phyloP scores from a whole-genome alignment of 129 eudicot genomes.

The Tanacetum coccineum region DNA sequence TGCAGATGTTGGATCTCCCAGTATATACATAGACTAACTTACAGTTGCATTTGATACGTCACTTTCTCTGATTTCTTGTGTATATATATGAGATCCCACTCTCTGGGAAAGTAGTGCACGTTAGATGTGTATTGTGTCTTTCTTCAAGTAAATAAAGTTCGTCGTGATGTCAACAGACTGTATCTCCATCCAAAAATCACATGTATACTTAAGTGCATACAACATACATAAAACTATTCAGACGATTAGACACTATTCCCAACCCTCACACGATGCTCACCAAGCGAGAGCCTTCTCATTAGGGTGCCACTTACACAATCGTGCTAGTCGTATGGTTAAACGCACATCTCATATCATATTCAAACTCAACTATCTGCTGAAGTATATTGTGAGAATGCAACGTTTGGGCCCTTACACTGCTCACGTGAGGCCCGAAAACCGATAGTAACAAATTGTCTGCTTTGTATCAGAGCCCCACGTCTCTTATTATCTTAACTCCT shows the following conservation, averaged over 20 bases:
- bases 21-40: too few relatives aligned
- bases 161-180: too few relatives aligned
- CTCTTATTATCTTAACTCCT: conserved; percentile 78
- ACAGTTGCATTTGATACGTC: too few relatives aligned
- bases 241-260: conserved; percentile 83
- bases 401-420: conserved; percentile 98
- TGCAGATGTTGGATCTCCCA: conserved; percentile 91
- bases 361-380: conserved; percentile 81
- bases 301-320: conserved; percentile 97
- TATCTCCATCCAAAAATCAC: too few relatives aligned
- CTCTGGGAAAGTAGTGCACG: too few relatives aligned
- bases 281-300: conserved; percentile 96
- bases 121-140: too few relatives aligned
- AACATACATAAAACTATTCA: too few relatives aligned
- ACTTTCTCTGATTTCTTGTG: too few relatives aligned
- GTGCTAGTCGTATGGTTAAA: conserved; percentile 73
- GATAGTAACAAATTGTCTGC: conserved; percentile 74
- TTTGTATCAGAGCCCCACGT: conserved; percentile 76
- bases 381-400: conserved; percentile 97
- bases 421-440: conserved; percentile 98
- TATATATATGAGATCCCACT: too few relatives aligned
- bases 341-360: conserved; percentile 70
- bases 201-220: too few relatives aligned
- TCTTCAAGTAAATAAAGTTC: too few relatives aligned
- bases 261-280: too few relatives aligned